Base-by-base conservation (phyloP, 805 yeast species). In the Candida palmyrensis region DNA sequence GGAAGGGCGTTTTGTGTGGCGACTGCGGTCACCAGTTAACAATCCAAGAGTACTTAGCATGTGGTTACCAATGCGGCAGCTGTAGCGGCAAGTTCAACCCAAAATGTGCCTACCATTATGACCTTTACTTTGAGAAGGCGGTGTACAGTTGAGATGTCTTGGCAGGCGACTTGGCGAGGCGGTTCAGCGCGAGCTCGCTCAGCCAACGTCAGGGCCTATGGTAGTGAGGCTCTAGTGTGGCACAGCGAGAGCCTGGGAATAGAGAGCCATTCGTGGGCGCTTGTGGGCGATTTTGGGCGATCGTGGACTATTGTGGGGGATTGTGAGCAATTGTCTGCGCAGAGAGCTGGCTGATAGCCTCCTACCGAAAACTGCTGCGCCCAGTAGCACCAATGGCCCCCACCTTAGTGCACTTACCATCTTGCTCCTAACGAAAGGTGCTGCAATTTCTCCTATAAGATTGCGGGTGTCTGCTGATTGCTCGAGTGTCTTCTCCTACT, bases 71-170 rank as follows among this genome's bases (percentile, higher is more conserved):
- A 6, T 65, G 71, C 32, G 12, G 37, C 2, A 28, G 34, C 21
- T 65, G 71, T 39, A 25, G 25, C 1, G 43, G 54, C 1, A 20
- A 25, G 6, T 65, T 65, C 41, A 66, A 66, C 41, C 67, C 68
- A 2, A 51, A 51, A 3, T 66, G 71, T 39, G 39, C 55, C n/a
- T 38, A 43, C 6, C 71, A 66, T 41, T 59, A 60, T 35, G 37
- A 51, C 25, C 32, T 62, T 11, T 66, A 66, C 41, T 66, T 66
- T 31, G 59, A 57, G 10, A 12, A 14, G 23, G 28, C 25, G 13
- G 25, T 30, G n/a, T n/a, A n/a, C n/a, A n/a, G 27, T 30, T 3
- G 15, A n/a, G 12, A 11, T 9, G 9, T 30, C 17, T 9, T 14
- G 24, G 24, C 5, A 19, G 13, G 25, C 25, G 25, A 19, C 5